Evolutionary conservation across 1,284 basidiomycete species (phyloP).

Genomic region (Agaricales sp.): DNA sequence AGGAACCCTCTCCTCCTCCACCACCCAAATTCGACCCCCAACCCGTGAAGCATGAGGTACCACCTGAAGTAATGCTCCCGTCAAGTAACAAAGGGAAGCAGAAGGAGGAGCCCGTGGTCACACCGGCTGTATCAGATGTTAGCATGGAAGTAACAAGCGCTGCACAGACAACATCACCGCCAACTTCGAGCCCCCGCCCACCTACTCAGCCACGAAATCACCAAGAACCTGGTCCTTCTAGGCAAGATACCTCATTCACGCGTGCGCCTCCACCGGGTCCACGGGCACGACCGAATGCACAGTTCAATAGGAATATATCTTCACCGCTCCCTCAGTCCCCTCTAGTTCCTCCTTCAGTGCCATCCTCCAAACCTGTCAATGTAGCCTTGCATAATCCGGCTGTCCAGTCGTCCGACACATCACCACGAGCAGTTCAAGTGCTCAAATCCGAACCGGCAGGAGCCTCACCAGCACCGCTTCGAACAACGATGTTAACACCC

Average conservation of each 20-base stretch:
- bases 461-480: background rate
- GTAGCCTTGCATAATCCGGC: background rate
- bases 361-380: background rate
- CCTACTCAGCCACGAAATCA: background rate
- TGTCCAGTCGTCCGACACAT: background rate
- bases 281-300: background rate
- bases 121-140: background rate
- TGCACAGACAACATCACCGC: background rate
- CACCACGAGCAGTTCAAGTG: background rate
- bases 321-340: background rate
- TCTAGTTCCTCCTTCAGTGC: background rate
- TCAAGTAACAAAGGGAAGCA: slow-evolving; percentile 1
- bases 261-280: background rate
- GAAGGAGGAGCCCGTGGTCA: background rate
- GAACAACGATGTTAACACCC: background rate
- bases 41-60: background rate
- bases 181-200: background rate
- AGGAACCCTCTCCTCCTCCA: background rate
- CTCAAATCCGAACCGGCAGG: background rate
- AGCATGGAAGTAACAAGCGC: background rate
- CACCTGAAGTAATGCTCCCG: background rate
- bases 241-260: background rate
- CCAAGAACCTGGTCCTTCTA: background rate
- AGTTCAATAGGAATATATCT: background rate
- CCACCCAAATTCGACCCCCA: background rate